These are phyloP conservation scores for Piromyces sp. DNA, from an alignment of 192 early-diverging fungal genomes.

Conservation along the genomic window DNA sequence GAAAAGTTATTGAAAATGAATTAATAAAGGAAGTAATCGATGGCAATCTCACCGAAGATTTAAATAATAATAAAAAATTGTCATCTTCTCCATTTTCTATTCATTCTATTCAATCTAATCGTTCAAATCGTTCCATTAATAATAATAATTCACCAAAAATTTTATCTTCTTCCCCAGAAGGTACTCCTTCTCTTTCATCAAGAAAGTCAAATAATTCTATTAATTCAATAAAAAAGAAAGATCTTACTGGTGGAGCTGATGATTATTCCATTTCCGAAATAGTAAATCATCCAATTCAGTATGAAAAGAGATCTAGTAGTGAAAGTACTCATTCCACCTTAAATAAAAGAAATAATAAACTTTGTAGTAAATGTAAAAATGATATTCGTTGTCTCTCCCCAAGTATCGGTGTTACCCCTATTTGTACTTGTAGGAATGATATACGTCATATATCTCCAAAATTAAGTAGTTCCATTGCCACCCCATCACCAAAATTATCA, in stretches of 20 bases:
- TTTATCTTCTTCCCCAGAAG: background rate
- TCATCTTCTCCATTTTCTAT: background rate
- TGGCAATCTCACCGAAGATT: background rate
- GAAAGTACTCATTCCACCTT: too few relatives aligned
- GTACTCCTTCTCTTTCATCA: background rate
- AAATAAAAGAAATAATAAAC: background rate
- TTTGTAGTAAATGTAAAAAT: background rate
- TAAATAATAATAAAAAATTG: background rate
- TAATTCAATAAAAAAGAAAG: background rate
- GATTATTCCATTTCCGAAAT: background rate
- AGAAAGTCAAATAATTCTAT: background rate
- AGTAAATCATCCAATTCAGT: background rate
- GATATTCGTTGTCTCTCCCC: background rate
- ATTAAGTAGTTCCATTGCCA: background rate
- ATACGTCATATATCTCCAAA: background rate
- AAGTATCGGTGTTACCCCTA: background rate
- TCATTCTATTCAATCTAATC: background rate
- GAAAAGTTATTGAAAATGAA: background rate
- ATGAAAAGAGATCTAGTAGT: background rate
- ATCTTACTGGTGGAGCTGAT: too few relatives aligned
- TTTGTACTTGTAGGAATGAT: background rate
- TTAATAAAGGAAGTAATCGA: background rate
- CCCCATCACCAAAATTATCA: background rate
- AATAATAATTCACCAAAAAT: background rate
- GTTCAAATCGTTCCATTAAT: background rate